Percentiles rank a stretch among this genome's conserved stretches.
These are phyloP conservation scores for Physcomitrellopsis africana DNA, from an alignment of 225 moss, liverwort and hornwort species.

Conservation along the genomic window DNA sequence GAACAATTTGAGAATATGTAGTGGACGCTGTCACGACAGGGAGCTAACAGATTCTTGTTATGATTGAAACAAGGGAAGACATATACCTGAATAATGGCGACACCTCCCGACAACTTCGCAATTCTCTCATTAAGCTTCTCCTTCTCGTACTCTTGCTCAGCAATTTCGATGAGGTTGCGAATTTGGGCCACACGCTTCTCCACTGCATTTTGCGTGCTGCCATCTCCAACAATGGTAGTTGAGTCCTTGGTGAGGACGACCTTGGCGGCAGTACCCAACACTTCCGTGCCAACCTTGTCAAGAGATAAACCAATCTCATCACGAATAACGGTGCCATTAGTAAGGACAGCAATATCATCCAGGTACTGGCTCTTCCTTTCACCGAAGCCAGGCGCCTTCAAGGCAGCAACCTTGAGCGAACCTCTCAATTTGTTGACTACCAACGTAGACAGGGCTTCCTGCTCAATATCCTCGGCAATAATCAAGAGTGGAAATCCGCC, in stretches of 20 bases:
- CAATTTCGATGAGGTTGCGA: constrained; percentile 77
- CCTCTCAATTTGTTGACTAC: constrained; percentile 96
- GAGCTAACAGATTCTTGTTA: not conserved
- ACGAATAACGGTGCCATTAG: constrained; percentile 80
- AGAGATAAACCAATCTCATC: constrained; percentile 92
- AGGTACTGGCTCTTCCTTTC: constrained; percentile 97
- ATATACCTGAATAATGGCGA: constrained; percentile 84
- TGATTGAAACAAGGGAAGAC: not conserved
- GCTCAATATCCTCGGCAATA: constrained; percentile 95
- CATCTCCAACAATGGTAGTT: constrained; percentile 95
- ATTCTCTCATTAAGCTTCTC: constrained; percentile 97
- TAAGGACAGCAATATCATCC: constrained; percentile 90
- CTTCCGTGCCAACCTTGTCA: constrained; percentile 93
- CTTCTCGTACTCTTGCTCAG: constrained; percentile 95
- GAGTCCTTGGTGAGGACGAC: constrained; percentile 87
- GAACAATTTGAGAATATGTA: too few relatives aligned
- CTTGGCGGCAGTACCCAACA: constrained; percentile 82
- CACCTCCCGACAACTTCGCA: constrained; percentile 93
- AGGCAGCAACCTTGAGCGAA: constrained; percentile 82
- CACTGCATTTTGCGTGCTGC: constrained; percentile 82
- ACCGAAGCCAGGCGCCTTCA: constrained; percentile 97
- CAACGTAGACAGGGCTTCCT: constrained; percentile 91
- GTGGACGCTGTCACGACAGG: not conserved
- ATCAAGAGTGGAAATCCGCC: constrained; percentile 91
- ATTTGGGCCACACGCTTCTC: constrained; percentile 82